phyloP scores from a whole-genome alignment of 768 basidiomycete species.

The Boletus edulis region DNA sequence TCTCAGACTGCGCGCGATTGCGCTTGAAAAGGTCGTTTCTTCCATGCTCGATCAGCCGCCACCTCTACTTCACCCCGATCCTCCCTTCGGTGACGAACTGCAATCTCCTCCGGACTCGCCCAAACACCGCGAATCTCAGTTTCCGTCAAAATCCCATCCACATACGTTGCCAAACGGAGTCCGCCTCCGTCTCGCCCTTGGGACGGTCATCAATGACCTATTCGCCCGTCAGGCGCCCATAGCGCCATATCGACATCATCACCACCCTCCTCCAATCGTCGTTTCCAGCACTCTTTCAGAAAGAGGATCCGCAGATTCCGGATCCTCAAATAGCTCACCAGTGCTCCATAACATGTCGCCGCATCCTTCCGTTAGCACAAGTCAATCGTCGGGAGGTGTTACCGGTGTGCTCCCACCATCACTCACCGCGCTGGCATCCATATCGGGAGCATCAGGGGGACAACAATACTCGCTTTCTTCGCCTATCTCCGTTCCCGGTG shows the following conservation, averaged over 20 bases:
- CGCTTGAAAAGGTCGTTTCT: constrained; percentile 77
- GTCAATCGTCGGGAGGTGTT: constrained; percentile 14
- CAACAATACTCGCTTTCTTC: constrained; percentile 8
- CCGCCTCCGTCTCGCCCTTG: constrained; percentile 69
- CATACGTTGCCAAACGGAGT: constrained; percentile 80
- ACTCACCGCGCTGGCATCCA: constrained; percentile 27
- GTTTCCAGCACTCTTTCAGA: constrained; percentile 27
- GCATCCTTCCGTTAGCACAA: constrained; percentile 22
- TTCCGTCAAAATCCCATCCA: constrained; percentile 38
- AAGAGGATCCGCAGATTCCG: constrained; percentile 22
- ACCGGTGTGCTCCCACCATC: constrained; percentile 29
- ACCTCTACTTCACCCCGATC: constrained; percentile 53
- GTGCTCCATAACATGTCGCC: constrained; percentile 20
- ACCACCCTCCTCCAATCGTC: constrained; percentile 35
- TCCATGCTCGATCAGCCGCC: constrained; percentile 83
- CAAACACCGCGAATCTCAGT: constrained; percentile 29
- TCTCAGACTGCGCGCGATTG: constrained; percentile 72
- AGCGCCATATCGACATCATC: constrained; percentile 34
- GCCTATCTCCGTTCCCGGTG: not conserved
- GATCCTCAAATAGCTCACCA: constrained; percentile 23
- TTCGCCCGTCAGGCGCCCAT: constrained; percentile 68
- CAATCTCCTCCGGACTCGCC: constrained; percentile 54
- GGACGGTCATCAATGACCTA: constrained; percentile 77
- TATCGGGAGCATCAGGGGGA: constrained; percentile 20
- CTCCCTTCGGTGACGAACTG: constrained; percentile 45